Percentiles rank a stretch among this genome's conserved stretches.
Conservation (phyloP, 352 stramenopile genomes). For the Pythium rhizo-oryzae region DNA sequence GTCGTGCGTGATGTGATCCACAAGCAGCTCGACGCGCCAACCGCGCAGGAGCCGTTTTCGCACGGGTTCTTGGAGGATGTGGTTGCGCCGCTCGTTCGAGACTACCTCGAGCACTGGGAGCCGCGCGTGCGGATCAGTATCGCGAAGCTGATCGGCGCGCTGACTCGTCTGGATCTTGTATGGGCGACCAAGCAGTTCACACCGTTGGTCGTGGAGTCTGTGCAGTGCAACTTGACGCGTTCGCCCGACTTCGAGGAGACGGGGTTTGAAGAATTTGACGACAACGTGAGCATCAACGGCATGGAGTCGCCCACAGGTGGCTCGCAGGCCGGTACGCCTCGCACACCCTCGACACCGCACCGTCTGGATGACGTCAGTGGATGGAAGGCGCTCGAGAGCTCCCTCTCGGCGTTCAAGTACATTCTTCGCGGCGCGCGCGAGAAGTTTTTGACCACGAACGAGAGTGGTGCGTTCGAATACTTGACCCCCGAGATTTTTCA, state of each 20-base stretch:
- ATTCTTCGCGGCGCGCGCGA: conserved; percentile 80
- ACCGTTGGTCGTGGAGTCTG: conserved; percentile 73
- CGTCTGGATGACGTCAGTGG: conserved; percentile 96
- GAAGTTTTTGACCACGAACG: conserved; percentile 52
- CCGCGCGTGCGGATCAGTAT: conserved; percentile 81
- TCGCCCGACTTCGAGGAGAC: conserved; percentile 84
- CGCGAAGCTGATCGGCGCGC: conserved; percentile 64
- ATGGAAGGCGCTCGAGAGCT: conserved; percentile 97
- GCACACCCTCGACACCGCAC: conserved; percentile 77
- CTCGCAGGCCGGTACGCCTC: conserved; percentile 61
- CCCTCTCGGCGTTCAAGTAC: conserved; percentile 84
- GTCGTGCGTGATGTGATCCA: conserved; percentile 57
- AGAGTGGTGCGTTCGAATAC: conserved; percentile 48
- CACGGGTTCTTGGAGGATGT: conserved; percentile 48
- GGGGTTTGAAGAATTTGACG: conserved; percentile 72
- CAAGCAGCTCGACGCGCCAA: conserved; percentile 35
- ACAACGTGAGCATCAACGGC: conserved; percentile 81
- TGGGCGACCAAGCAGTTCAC: conserved; percentile 67
- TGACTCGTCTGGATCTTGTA: conserved; percentile 62
- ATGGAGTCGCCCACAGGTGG: conserved; percentile 67
- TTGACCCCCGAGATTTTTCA: conserved; percentile 66
- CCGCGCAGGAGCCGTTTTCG: conserved; percentile 31
- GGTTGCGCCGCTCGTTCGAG: conserved; percentile 41
- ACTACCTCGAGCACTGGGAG: conserved; percentile 86
- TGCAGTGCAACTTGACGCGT: conserved; percentile 70